Evolutionary conservation across 257 asterid species (phyloP).

Genomic region (Solanum okadae): DNA sequence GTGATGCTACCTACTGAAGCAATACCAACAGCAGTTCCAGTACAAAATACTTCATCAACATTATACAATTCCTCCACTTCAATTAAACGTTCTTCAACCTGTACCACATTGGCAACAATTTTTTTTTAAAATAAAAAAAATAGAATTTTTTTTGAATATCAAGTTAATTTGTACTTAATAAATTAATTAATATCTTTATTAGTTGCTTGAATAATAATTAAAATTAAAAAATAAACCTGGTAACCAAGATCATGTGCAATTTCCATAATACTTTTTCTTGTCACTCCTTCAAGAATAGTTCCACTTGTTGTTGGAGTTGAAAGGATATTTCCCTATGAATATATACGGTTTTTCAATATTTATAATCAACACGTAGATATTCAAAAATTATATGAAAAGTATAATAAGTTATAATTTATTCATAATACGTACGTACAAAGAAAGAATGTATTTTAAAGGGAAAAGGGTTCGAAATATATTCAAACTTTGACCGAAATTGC

Average conservation of each 20-base stretch:
- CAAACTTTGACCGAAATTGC: too few relatives aligned
- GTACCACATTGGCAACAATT: neutral
- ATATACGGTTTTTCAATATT: neutral
- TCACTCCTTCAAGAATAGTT: conserved; percentile 66
- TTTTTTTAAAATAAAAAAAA: neutral
- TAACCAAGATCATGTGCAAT: conserved; percentile 54
- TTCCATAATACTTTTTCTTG: conserved; percentile 66
- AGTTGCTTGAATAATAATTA: neutral
- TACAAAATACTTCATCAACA: conserved; percentile 84
- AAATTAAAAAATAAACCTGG: conserved; percentile 22
- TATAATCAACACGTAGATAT: neutral
- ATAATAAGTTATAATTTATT: neutral
- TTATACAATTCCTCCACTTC: conserved; percentile 46
- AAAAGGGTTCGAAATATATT: too few relatives aligned
- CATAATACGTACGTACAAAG: neutral
- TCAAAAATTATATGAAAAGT: neutral
- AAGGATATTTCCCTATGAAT: conserved; percentile 39
- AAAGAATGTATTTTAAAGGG: neutral
- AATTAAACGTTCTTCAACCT: conserved; percentile 64
- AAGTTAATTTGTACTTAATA: neutral
- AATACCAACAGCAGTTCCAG: conserved; percentile 89
- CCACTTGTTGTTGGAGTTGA: conserved; percentile 69
- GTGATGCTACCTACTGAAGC: conserved; percentile 68
- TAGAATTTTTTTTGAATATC: neutral
- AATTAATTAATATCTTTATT: neutral